Evolutionary conservation across 768 basidiomycete species (phyloP).

Genomic region (Suillus sp.): DNA sequence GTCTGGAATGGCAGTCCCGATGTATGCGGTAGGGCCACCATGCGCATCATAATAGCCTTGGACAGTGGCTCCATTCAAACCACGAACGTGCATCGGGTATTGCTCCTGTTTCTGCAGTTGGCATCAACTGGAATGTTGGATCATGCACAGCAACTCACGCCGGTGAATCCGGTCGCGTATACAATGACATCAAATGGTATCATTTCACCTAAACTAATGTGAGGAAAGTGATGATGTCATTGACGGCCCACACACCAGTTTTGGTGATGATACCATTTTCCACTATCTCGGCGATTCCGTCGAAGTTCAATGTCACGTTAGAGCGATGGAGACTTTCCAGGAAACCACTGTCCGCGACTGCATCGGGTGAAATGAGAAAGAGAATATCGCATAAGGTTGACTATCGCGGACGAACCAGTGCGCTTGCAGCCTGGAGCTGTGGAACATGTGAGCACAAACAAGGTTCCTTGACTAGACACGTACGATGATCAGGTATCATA

Average conservation of each 20-base stretch:
- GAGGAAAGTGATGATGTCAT: not conserved
- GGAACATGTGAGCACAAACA: not conserved
- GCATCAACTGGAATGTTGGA: not conserved
- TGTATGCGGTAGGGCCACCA: not conserved
- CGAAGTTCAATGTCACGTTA: not conserved
- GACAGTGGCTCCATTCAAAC: not conserved
- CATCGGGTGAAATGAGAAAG: not conserved
- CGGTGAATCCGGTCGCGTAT: not conserved
- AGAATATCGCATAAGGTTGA: not conserved
- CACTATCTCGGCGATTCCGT: conserved; percentile 1
- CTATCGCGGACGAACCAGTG: not conserved
- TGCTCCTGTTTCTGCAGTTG: conserved; percentile 3
- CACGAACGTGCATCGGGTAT: not conserved
- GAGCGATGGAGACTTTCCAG: not conserved
- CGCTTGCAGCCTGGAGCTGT: conserved; percentile 2
- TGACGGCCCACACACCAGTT: not conserved
- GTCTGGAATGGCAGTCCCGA: not conserved
- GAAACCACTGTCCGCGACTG: not conserved
- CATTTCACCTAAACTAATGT: not conserved
- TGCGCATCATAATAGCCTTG: conserved; percentile 2
- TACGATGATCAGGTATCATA: not conserved
- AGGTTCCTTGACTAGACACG: not conserved
- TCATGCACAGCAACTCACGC: not conserved
- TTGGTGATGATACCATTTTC: not conserved
- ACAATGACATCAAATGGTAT: not conserved